Evolutionary conservation across 129 eudicot species (phyloP).

Genomic region (Ambrosia artemisiifolia): DNA sequence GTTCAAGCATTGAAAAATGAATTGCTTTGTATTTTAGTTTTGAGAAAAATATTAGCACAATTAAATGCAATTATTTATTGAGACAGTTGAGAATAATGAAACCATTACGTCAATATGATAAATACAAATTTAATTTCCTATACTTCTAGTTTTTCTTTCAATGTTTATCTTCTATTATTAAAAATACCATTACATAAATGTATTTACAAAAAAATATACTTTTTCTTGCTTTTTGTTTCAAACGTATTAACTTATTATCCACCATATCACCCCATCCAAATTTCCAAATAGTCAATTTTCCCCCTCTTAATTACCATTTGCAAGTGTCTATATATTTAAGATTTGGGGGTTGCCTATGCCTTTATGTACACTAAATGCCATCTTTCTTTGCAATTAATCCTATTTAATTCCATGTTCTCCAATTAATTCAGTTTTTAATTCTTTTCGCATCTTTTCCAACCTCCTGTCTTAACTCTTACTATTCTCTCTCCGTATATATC

Average conservation of each 20-base stretch:
- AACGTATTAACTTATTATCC: no score
- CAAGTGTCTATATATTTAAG: constrained; percentile 21
- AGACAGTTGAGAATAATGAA: constrained; percentile 43
- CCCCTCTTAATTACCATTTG: background rate
- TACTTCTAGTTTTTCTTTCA: background rate
- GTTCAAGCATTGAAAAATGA: constrained; percentile 40
- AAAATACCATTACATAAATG: background rate
- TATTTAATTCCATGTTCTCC: constrained; percentile 44
- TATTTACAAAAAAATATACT: background rate
- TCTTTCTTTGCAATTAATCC: constrained; percentile 43
- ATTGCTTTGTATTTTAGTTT: constrained; percentile 32
- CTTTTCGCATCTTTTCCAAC: constrained; percentile 37
- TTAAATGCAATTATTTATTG: constrained; percentile 41
- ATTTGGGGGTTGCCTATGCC: constrained; percentile 35
- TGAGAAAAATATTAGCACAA: constrained; percentile 26
- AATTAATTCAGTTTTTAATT: constrained; percentile 44
- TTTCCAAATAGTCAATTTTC: background rate
- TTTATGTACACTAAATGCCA: constrained; percentile 42
- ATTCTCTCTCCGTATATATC: background rate
- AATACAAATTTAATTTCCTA: constrained; percentile 32
- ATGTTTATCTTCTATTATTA: constrained; percentile 7
- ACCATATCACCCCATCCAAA: background rate
- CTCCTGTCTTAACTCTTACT: constrained; percentile 32
- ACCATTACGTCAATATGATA: constrained; percentile 41
- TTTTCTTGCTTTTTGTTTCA: no score